phyloP scores from a whole-genome alignment of 202 grass and related monocot genomes.

The Schoenoplectus triqueter region DNA sequence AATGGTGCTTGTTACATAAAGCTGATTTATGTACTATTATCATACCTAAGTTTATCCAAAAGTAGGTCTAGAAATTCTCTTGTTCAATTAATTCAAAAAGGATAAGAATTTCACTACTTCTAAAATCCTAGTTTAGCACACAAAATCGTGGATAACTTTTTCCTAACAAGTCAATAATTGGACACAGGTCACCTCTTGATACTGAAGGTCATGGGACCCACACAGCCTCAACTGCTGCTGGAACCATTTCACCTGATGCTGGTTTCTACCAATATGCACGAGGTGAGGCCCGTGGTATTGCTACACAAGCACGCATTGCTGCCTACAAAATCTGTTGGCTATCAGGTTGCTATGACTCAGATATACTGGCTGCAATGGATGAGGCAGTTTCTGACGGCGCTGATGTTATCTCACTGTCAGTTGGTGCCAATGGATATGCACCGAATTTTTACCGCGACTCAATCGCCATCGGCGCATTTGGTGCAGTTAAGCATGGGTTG shows the following conservation, averaged over 20 bases:
- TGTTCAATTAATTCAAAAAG: not conserved
- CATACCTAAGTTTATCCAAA: not conserved
- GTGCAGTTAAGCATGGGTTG: constrained; percentile 53
- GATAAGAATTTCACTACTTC: not conserved
- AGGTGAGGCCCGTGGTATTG: constrained; percentile 63
- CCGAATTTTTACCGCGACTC: constrained; percentile 49
- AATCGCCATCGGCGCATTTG: constrained; percentile 74
- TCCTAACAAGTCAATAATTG: constrained; percentile 1
- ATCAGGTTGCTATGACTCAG: constrained; percentile 62
- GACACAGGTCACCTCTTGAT: constrained; percentile 59
- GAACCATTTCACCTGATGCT: constrained; percentile 40
- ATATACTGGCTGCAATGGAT: constrained; percentile 84
- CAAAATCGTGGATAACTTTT: not conserved
- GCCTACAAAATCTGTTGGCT: constrained; percentile 92
- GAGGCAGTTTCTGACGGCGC: constrained; percentile 70
- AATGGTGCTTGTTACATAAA: not conserved
- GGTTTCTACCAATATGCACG: constrained; percentile 61
- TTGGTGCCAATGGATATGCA: constrained; percentile 50
- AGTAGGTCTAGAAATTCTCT: constrained; percentile 1
- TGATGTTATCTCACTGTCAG: constrained; percentile 72
- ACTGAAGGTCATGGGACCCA: constrained; percentile 85
- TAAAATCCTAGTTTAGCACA: not conserved
- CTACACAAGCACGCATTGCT: constrained; percentile 60
- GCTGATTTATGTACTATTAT: not conserved
- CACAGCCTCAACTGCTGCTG: constrained; percentile 71